Conservation (phyloP, 306 rosid genomes). For the Castanea sativa region DNA sequence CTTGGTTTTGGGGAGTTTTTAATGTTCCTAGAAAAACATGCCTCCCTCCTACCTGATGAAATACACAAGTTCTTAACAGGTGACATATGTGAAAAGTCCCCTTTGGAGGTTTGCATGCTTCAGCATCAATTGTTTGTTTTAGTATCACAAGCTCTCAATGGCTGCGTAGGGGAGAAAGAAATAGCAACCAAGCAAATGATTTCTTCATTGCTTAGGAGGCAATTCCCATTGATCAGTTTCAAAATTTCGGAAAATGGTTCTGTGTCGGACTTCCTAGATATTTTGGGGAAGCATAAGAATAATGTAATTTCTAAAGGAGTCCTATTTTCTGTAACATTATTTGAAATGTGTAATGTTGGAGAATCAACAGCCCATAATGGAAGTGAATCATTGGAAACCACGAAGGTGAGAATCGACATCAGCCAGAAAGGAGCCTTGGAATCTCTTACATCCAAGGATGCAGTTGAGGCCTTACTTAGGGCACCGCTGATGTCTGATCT, state of each 20-base stretch:
- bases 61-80: conserved; percentile 41
- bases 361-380: conserved; percentile 43
- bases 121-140: conserved; percentile 58
- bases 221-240: conserved; percentile 69
- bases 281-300: conserved; percentile 43
- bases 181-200: conserved; percentile 52
- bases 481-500: conserved; percentile 87
- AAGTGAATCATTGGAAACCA: conserved; percentile 30
- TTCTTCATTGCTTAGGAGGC: conserved; percentile 58
- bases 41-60: conserved; percentile 57
- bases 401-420: conserved; percentile 23
- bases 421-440: conserved; percentile 27
- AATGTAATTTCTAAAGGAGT: conserved; percentile 54
- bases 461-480: conserved; percentile 61
- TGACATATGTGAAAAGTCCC: conserved; percentile 37
- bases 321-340: conserved; percentile 63
- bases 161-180: conserved; percentile 52
- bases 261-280: conserved; percentile 47
- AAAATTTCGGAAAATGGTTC: conserved; percentile 52
- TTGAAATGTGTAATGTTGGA: conserved; percentile 28
- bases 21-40: conserved; percentile 53
- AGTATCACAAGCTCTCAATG: conserved; percentile 70
- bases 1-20: conserved; percentile 82
- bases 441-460: conserved; percentile 53
- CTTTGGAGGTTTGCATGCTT: conserved; percentile 59